Evolutionary conservation across 1,139 yeast species (phyloP).

Genomic region (Debaryomycetaceae sp.): DNA sequence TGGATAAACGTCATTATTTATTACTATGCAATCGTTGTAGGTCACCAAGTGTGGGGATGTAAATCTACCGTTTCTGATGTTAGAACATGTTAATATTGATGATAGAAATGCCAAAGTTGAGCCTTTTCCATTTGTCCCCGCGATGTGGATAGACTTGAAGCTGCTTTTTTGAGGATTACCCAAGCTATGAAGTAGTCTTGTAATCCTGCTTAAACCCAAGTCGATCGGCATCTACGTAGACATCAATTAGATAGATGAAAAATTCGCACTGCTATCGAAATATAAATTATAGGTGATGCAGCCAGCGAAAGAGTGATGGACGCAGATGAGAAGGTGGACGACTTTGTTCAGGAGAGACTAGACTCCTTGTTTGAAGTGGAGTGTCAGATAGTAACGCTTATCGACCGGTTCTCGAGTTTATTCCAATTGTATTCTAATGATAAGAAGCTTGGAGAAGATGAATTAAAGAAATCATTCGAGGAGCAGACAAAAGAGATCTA

Average conservation of each 20-base stretch:
- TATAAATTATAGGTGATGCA: too few relatives aligned
- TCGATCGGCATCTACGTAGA: conserved; percentile 34
- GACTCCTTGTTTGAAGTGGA: conserved; percentile 46
- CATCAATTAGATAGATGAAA: background rate
- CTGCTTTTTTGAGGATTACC: conserved; percentile 63
- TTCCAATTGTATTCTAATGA: conserved; percentile 37
- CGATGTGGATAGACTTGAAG: conserved; percentile 72
- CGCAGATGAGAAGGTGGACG: conserved; percentile 15
- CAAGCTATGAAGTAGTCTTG: conserved; percentile 50
- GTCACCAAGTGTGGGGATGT: conserved; percentile 81
- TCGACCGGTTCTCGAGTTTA: conserved; percentile 37
- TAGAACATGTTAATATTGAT: conserved; percentile 51
- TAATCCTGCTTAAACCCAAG: conserved; percentile 64
- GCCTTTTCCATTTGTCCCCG: conserved; percentile 96
- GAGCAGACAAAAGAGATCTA: conserved; percentile 33
- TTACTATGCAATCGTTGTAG: conserved; percentile 70
- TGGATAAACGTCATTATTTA: conserved; percentile 58
- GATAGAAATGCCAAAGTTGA: conserved; percentile 79
- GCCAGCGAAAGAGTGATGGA: conserved; percentile 2
- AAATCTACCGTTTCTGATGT: conserved; percentile 65
- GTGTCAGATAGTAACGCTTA: conserved; percentile 38
- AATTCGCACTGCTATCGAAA: background rate
- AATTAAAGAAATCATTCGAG: conserved; percentile 21
- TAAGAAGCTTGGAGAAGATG: conserved; percentile 8
- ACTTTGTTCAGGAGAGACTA: conserved; percentile 43